These are phyloP conservation scores for Exsudoporus frostii DNA, from an alignment of 768 basidiomycete genomes.

Conservation along the genomic window DNA sequence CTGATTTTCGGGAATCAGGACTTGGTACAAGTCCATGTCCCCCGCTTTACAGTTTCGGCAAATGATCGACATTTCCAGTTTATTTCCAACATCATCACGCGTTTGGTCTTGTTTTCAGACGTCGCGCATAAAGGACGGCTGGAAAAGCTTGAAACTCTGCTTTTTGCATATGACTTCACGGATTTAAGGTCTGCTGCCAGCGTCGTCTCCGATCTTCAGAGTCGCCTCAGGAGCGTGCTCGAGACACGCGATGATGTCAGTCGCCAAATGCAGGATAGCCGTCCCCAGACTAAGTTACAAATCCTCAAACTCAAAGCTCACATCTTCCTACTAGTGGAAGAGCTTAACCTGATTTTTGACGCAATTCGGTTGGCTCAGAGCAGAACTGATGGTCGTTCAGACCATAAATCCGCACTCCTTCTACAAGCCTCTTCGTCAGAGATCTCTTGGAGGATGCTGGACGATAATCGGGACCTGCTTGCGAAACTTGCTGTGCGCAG, in stretches of 20 bases:
- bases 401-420: slow-evolving; percentile 77
- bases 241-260: slow-evolving; percentile 47
- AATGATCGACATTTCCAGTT: slow-evolving; percentile 78
- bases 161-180: slow-evolving; percentile 87
- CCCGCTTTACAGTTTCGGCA: slow-evolving; percentile 84
- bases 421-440: slow-evolving; percentile 80
- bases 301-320: slow-evolving; percentile 70
- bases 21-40: slow-evolving; percentile 75
- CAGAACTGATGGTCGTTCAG: slow-evolving; percentile 58
- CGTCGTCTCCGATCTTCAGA: slow-evolving; percentile 71
- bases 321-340: slow-evolving; percentile 67
- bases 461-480: slow-evolving; percentile 64
- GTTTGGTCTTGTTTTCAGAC: slow-evolving; percentile 88
- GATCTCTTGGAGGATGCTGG: slow-evolving; percentile 91
- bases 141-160: slow-evolving; percentile 75
- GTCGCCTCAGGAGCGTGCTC: slow-evolving; percentile 61
- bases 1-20: slow-evolving; percentile 49
- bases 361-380: slow-evolving; percentile 83
- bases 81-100: slow-evolving; percentile 82
- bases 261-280: slow-evolving; percentile 31
- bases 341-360: slow-evolving; percentile 82
- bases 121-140: slow-evolving; percentile 74
- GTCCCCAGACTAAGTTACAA: slow-evolving; percentile 47
- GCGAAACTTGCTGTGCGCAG: slow-evolving; percentile 83
- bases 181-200: slow-evolving; percentile 67